Percentiles rank a stretch among this genome's conserved stretches.
These are phyloP conservation scores for Epichloe hybrida DNA, from an alignment of 2,329 filamentous ascomycete genomes.

Conservation along the genomic window DNA sequence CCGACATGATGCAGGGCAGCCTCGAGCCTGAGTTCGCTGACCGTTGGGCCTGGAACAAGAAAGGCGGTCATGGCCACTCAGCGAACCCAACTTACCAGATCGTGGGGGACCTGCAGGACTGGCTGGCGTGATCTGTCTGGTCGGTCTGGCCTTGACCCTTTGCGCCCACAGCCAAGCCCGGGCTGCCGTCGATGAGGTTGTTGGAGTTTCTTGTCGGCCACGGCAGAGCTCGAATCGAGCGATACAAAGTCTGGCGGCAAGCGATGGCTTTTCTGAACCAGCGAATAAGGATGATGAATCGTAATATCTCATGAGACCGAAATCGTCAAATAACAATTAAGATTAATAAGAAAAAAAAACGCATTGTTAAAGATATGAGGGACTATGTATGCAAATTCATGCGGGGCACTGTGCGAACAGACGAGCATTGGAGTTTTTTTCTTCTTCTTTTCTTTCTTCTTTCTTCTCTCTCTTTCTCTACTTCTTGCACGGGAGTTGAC, in stretches of 20 bases:
- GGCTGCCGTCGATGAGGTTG: background rate
- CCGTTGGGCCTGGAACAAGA: conserved; percentile 34
- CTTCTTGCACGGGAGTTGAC: too few species aligned
- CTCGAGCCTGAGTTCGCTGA: conserved; percentile 24
- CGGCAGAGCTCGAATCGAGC: background rate
- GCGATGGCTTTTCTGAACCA: too few species aligned
- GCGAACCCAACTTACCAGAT: conserved; percentile 30
- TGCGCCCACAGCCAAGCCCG: background rate
- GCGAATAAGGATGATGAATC: too few species aligned
- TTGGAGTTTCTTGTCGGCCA: background rate
- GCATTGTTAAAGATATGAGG: background rate
- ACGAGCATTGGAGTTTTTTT: background rate
- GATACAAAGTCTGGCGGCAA: background rate
- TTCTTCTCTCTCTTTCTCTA: background rate
- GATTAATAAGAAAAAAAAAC: too few species aligned
- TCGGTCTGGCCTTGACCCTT: conserved; percentile 1
- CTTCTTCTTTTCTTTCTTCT: background rate
- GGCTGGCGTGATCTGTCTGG: conserved; percentile 14
- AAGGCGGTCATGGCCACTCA: conserved; percentile 25
- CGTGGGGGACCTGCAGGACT: conserved; percentile 27
- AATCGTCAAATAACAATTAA: too few species aligned
- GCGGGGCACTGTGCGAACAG: background rate
- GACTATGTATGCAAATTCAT: background rate
- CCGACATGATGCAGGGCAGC: conserved; percentile 31
- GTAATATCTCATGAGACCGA: too few species aligned